Percentiles rank a stretch among this genome's conserved stretches.
Conservation (phyloP, 1,284 basidiomycete species). For the Fistulina hepatica region DNA sequence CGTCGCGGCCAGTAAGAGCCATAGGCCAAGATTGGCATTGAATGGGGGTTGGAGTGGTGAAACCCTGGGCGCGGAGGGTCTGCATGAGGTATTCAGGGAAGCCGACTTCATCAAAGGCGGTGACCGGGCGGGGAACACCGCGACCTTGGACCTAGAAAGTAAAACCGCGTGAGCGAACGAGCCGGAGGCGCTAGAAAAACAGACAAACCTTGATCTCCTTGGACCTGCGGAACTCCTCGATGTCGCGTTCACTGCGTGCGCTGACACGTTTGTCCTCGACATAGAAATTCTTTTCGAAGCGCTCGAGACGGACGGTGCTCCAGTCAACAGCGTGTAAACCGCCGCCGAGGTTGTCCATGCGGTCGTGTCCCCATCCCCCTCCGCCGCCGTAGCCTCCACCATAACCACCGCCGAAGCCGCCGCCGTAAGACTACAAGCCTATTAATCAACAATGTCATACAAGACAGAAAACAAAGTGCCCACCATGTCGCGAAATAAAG, state of each 20-base stretch:
- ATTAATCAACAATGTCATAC: no score
- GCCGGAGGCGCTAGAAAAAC: constrained; percentile 3
- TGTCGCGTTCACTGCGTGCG: constrained; percentile 71
- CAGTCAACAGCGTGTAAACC: constrained; percentile 84
- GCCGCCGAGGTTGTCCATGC: constrained; percentile 78
- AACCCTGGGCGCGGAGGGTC: constrained; percentile 91
- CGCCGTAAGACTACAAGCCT: no score
- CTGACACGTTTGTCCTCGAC: constrained; percentile 84
- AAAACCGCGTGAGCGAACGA: constrained; percentile 7
- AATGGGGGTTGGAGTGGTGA: constrained; percentile 83
- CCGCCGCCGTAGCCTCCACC: constrained; percentile 44
- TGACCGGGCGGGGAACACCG: constrained; percentile 82
- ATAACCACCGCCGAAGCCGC: constrained; percentile 31
- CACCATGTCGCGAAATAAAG: no score
- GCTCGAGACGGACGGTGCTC: constrained; percentile 60
- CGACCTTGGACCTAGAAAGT: constrained; percentile 71
- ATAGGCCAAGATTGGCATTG: constrained; percentile 99
- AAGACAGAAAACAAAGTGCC: no score
- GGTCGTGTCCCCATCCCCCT: constrained; percentile 56
- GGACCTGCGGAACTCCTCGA: constrained; percentile 73
- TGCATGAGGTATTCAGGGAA: constrained; percentile 95
- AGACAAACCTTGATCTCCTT: constrained; percentile 79
- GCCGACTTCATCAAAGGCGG: constrained; percentile 87
- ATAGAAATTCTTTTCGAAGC: constrained; percentile 97
- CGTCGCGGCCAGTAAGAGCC: constrained; percentile 88